Base-by-base conservation (phyloP, 129 eudicot species). In the Lonicera japonica region DNA sequence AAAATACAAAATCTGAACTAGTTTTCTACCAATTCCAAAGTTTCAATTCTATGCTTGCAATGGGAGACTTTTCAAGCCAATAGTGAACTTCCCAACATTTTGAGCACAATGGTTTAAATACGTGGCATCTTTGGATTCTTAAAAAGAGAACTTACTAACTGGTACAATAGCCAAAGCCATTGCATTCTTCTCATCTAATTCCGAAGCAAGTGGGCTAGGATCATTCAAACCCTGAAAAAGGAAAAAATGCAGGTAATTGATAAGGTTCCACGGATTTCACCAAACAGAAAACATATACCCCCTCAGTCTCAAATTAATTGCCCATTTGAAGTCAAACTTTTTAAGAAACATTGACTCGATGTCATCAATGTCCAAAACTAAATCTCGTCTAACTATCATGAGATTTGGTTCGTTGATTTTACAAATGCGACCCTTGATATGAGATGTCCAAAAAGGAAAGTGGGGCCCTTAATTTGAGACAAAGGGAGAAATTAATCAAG, bases 81-180 rank as follows among this genome's bases (percentile, higher is more conserved):
- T 29, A 29, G 36, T 29, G 36, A 29, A 29, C 13, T 43, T 38
- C 10, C 43, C 10, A 10, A 71, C 18, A 54, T 15, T 23, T 36
- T 34, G 19, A 65, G 50, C 8, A 19, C n/a, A n/a, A n/a, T n/a
- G 15, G 23, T 1, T 7, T n/a, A 17, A 63, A 46, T 17, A 13
- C 9, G 21, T 8, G 2, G 38, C 48, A n/a, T 21, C 55, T 45
- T 66, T 54, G 34, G 20, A 66, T 66, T 55, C 48, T 55, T 16
- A 11, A 6, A 53, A 16, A 11, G 8, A 11, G 8, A 43, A 43
- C 50, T 79, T 80, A 90, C 97, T 95, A 47, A 68, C 80, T 48
- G 98, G 91, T 58, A 92, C 91, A 78, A 92, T 87, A 60, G 98
- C 96, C 70, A 92, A 73, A 64, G 98, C 98, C 85, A 87, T 8